Evolutionary conservation across 1,139 yeast species (phyloP).

Genomic region (Magnusiomyces sp.): DNA sequence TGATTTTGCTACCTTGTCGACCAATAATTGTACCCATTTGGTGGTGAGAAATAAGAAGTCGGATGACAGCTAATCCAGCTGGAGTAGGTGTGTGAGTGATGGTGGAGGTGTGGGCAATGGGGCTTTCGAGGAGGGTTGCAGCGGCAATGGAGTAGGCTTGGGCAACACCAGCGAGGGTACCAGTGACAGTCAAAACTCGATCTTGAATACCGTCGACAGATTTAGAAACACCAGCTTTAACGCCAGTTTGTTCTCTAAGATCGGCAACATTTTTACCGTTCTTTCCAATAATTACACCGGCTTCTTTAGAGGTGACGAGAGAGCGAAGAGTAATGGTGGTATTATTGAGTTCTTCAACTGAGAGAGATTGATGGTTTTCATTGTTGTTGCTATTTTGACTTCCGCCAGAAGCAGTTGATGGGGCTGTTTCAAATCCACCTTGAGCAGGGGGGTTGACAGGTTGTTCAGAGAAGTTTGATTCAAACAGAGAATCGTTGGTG

Average conservation of each 20-base stretch:
- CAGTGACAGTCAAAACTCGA: conserved; percentile 73
- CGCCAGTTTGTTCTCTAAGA: conserved; percentile 67
- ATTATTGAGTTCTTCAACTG: conserved; percentile 12
- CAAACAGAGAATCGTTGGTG: conserved; percentile 13
- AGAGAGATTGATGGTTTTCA: conserved; percentile 2
- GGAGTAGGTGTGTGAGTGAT: conserved; percentile 44
- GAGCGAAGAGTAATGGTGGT: conserved; percentile 40
- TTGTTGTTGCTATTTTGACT: neutral
- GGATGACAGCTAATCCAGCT: conserved; percentile 47
- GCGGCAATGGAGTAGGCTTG: conserved; percentile 68
- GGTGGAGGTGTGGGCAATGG: conserved; percentile 27
- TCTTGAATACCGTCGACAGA: conserved; percentile 77
- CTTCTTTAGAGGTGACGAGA: conserved; percentile 76
- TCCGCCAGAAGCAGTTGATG: neutral
- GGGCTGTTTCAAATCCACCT: neutral
- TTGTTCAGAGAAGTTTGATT: conserved; percentile 13
- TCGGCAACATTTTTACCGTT: conserved; percentile 75
- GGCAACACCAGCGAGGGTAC: conserved; percentile 66
- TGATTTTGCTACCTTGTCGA: conserved; percentile 73
- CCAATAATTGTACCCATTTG: conserved; percentile 93
- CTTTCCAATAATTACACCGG: conserved; percentile 86
- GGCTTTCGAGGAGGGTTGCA: conserved; percentile 44
- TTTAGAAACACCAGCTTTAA: conserved; percentile 84
- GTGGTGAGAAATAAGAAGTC: conserved; percentile 72
- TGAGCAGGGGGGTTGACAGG: neutral